Evolutionary conservation across 495 filamentous ascomycete genomes (phyloP), one percentile per base, ranked within the genome.

Genomic region (Daldinia vernicosa): DNA sequence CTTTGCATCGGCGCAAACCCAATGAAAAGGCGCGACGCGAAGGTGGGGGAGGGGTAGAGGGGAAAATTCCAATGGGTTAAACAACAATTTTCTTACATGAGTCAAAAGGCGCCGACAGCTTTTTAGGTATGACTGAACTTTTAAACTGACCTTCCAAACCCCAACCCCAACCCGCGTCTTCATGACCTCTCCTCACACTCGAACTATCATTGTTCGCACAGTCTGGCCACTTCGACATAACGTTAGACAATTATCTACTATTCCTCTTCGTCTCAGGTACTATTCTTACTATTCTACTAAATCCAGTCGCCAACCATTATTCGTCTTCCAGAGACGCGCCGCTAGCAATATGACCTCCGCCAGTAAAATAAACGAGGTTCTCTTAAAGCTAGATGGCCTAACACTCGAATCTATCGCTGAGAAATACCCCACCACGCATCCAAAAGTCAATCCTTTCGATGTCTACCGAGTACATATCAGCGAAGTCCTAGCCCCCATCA

Each of bases 381-480:
- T 75, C 17, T 65, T 73, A 53, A 71, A 79, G 75, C 75, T 85
- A 53, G 76, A 80, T 19, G 73, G 78, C 74, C 60, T 83, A 39
- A 74, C 66, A 24, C 77, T 85, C 71, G 77, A 78, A 8, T 74
- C 76, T 39, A 59, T 82, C 57, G 50, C 76, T 52, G 76, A 80
- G 32, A 80, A 80, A 56, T 90, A 83, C 67, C 85, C 87, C 43
- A 83, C 82, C 66, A 86, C 84, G 37, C 80, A 87, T 68, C 92
- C 94, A 24, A 85, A 90, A 9, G 65, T 88, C 74, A 99, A 99
- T 83, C 91, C 92, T 24, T 84, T 93, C 63, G 95, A 99, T 77
- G 83, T 97, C 66, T 98, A 95, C 84, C 87, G 95, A 43, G 87
- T 90, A 56, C 92, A 97, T 69, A 89, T 98, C 69, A 86, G 92